Evolutionary conservation across 768 basidiomycete species (phyloP), one percentile per base, ranked within the genome.

Genomic region (Hirschioporus abietinus): DNA sequence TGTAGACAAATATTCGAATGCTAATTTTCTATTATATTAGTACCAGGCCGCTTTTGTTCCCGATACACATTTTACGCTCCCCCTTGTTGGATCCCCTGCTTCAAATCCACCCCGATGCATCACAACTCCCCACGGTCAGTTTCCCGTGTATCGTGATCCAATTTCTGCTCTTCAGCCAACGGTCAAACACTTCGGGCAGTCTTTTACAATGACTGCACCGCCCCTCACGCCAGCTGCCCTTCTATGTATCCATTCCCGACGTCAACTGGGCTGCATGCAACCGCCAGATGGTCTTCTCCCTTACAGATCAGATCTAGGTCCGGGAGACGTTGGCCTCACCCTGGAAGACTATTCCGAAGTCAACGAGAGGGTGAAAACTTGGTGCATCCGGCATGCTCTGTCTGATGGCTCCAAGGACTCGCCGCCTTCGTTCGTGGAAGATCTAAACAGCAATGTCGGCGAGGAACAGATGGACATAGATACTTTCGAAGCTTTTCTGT

Each of bases 31-130:
- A 25, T 61, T 15, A 24, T 34, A 61, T 30, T 65, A 84, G 83
- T 76, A 79, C 65, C 76, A 83, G 23, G 79, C 80, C 0, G 52
- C 78, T 24, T 79, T 81, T 69, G 81, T 78, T 30, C 80, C 82
- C 2, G 83, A 84, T 66, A 68, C 75, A n/a, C 76, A 76, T 70
- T 82, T 82, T 68, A 71, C 76, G 57, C 72, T 84, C 12, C 82
- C 83, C 0, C 64, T 82, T 26, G 76, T 75, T 26, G 72, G 78
- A 4, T 76, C 79, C 10, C 70, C 68, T 7, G 76, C 18, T 76
- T 75, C 36, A 75, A 61, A 25, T 34, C 60, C 60, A 34, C 42
- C 60, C 15, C 60, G 60, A 8, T 61, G 25, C 23, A 25, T 61
- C 60, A 25, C 60, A 25, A 18, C 60, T 23, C 24, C 30, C 23